Percentiles rank a stretch among this genome's conserved stretches.
These are phyloP conservation scores for Glomus cerebriforme DNA, from an alignment of 192 early-diverging fungal genomes.

Conservation along the genomic window DNA sequence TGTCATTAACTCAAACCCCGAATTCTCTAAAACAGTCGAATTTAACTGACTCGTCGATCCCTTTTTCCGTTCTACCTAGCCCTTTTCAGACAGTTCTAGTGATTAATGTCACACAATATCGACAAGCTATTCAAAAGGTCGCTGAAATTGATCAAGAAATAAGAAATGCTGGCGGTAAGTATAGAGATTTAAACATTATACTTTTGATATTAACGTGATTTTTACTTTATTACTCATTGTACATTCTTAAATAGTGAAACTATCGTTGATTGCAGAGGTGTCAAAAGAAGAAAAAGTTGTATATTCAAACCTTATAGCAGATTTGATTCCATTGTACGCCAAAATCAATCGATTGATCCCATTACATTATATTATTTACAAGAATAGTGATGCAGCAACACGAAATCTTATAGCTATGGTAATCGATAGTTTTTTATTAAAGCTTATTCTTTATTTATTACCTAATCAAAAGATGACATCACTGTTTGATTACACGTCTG, in stretches of 20 bases:
- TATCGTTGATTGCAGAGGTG: background rate
- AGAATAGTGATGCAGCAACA: conserved; percentile 30
- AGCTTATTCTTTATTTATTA: background rate
- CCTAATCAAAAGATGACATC: background rate
- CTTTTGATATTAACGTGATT: background rate
- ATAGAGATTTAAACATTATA: background rate
- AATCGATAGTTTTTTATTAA: background rate
- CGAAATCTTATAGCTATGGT: conserved; percentile 25
- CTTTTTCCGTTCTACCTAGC: conserved; percentile 27
- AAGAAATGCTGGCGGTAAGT: conserved; percentile 15
- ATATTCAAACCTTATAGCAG: conserved; percentile 21
- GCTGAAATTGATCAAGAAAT: conserved; percentile 18
- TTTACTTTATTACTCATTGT: background rate
- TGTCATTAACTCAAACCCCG: background rate
- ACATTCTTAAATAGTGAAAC: background rate
- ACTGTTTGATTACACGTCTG: background rate
- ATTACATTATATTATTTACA: conserved; percentile 19
- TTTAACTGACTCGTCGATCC: background rate
- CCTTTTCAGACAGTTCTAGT: conserved; percentile 24
- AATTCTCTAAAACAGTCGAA: background rate
- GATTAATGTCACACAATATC: conserved; percentile 11
- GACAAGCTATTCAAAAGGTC: conserved; percentile 24
- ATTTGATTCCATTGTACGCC: conserved; percentile 27
- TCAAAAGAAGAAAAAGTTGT: conserved; percentile 9
- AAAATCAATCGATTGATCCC: conserved; percentile 30